phyloP scores from a whole-genome alignment of 1,284 basidiomycete species.

The Heterobasidion irregulare region DNA sequence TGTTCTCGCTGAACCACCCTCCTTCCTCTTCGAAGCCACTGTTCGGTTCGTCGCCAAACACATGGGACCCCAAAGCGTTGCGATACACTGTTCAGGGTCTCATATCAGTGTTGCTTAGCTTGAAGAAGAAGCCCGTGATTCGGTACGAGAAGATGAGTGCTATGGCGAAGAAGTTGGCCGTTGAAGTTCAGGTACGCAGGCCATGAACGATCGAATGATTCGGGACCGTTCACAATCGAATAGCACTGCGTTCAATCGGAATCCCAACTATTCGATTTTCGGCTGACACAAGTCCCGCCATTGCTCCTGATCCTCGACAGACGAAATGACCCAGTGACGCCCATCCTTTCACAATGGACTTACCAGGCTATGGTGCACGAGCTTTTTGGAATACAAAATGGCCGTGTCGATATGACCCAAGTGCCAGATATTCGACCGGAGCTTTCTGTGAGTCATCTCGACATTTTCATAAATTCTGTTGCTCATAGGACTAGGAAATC shows the following conservation, averaged over 20 bases:
- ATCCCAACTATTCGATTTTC: conserved; percentile 69
- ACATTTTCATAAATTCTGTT: not conserved
- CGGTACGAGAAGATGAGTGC: conserved; percentile 92
- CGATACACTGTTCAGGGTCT: conserved; percentile 78
- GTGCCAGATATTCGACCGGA: conserved; percentile 88
- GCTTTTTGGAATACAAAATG: conserved; percentile 89
- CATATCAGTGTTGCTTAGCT: conserved; percentile 81
- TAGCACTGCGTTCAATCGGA: conserved; percentile 71
- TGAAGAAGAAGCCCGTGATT: conserved; percentile 94
- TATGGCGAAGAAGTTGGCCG: conserved; percentile 86
- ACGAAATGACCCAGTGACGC: conserved; percentile 96
- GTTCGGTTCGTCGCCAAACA: conserved; percentile 56
- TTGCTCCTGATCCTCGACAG: conserved; percentile 80
- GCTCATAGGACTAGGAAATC: conserved; percentile 61
- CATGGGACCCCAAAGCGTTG: conserved; percentile 72
- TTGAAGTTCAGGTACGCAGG: conserved; percentile 68
- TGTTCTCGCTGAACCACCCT: conserved; percentile 84
- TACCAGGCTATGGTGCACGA: conserved; percentile 99
- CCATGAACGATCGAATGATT: not conserved
- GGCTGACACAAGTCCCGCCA: conserved; percentile 68
- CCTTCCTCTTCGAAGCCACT: conserved; percentile 56
- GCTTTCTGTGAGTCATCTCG: conserved; percentile 54
- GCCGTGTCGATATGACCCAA: conserved; percentile 77
- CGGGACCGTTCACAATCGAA: not conserved
- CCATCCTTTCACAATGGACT: conserved; percentile 97